Conservation (phyloP, 768 basidiomycete species). For the Russula earlei region DNA sequence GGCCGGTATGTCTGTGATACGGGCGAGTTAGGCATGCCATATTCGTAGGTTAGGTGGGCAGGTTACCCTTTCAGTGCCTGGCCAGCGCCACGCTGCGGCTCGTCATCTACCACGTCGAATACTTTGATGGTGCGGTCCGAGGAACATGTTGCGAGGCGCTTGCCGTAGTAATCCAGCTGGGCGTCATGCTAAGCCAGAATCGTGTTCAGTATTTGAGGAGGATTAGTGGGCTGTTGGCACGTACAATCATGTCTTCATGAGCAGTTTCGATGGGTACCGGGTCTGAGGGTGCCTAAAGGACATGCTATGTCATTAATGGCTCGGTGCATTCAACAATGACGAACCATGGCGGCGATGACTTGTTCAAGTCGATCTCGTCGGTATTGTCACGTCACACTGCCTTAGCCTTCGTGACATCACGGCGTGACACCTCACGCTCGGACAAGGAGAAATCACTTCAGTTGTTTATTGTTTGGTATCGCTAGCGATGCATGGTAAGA, state of each 20-base stretch:
- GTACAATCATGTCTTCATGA: constrained; percentile 97
- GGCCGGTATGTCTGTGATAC: constrained; percentile 74
- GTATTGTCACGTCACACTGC: constrained; percentile 2
- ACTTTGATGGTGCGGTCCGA: constrained; percentile 93
- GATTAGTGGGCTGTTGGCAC: constrained; percentile 25
- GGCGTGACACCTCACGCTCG: too few relatives aligned
- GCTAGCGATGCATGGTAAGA: constrained; percentile 7
- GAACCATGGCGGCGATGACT: constrained; percentile 4
- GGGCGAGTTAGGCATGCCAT: background rate
- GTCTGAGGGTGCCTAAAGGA: constrained; percentile 33
- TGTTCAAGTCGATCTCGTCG: background rate
- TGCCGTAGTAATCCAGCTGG: constrained; percentile 96
- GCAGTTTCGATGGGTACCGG: constrained; percentile 86
- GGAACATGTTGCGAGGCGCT: constrained; percentile 92
- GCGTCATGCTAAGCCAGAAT: constrained; percentile 72
- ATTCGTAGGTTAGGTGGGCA: constrained; percentile 16
- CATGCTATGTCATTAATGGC: background rate
- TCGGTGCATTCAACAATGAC: background rate
- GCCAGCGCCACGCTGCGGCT: constrained; percentile 53
- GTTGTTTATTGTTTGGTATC: constrained; percentile 25
- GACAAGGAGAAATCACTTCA: too few relatives aligned
- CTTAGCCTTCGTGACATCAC: background rate
- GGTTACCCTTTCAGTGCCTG: constrained; percentile 75
- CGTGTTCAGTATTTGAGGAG: background rate
- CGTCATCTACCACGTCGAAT: constrained; percentile 89